Evolutionary conservation across 306 rosid species (phyloP), one percentile per base, ranked within the genome.

Genomic region (Sindora glabra): DNA sequence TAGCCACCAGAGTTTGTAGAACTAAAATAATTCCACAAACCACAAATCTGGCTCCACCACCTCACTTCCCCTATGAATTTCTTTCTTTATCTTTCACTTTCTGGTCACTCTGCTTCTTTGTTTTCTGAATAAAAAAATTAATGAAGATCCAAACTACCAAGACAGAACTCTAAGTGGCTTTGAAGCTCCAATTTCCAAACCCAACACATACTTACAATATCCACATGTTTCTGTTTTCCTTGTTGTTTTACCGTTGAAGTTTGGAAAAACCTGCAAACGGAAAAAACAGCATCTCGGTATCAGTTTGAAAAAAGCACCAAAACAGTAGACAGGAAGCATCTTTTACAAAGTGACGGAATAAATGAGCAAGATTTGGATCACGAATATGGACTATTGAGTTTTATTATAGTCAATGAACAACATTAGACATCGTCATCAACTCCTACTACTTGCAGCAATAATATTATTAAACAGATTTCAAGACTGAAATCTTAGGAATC

Each of bases 321-420:
- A 86, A 83, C 86, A 74, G 89, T 80, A 80, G 96, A 92, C 99
- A 92, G 69, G 67, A 82, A 83, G 96, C 83, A 92, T 92, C 96
- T 87, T 68, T 73, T 56, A 71, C 42, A 62, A 59, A 73, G 79
- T n/a, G 21, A 79, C 67, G 76, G 86, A 77, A 85, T 83, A 81
- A 72, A 80, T 65, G 86, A 80, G 76, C 59, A 80, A 77, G 83
- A n/a, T n/a, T n/a, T n/a, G n/a, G n/a, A 80, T 75, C 80, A 74
- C 71, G 64, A 54, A 64, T 56, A 45, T 63, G 48, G 48, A 39
- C 58, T n/a, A n/a, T n/a, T n/a, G n/a, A n/a, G n/a, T n/a, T n/a
- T 49, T 60, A 69, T 44, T 74, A 53, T 60, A 69, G 64, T 64
- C n/a, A 48, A 74, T 74, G 51, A 77, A 68, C 78, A 81, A 81